These are phyloP conservation scores for Coprinopsis strossmayeri DNA, from an alignment of 768 basidiomycete species.

Conservation along the genomic window DNA sequence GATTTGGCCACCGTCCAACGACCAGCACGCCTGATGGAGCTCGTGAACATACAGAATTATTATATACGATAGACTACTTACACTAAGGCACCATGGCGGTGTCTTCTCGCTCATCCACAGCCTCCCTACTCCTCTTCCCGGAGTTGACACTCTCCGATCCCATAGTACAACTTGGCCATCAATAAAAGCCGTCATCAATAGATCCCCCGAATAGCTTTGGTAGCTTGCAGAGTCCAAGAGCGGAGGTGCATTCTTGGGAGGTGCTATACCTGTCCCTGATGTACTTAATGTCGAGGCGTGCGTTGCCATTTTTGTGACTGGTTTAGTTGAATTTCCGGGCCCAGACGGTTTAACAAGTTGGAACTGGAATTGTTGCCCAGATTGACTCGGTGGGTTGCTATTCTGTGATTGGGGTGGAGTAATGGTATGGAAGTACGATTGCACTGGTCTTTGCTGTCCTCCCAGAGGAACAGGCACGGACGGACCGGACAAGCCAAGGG, in stretches of 20 bases:
- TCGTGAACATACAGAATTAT: not conserved
- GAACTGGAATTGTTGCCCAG: constrained; percentile 11
- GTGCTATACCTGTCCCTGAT: constrained; percentile 25
- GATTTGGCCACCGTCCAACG: constrained; percentile 78
- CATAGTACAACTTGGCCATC: constrained; percentile 92
- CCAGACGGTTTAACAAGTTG: constrained; percentile 5
- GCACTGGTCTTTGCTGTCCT: not conserved
- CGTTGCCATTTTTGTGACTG: constrained; percentile 17
- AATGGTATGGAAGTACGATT: constrained; percentile 1
- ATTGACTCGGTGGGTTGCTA: constrained; percentile 6
- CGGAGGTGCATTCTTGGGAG: constrained; percentile 73
- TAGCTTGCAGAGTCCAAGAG: constrained; percentile 58
- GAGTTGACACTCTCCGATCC: constrained; percentile 69
- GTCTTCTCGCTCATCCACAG: constrained; percentile 89
- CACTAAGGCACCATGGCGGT: constrained; percentile 94
- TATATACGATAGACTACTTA: constrained; percentile 31
- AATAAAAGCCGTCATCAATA: constrained; percentile 83
- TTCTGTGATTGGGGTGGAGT: not conserved
- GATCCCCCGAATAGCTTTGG: constrained; percentile 65
- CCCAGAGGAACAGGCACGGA: not conserved
- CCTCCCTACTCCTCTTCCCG: constrained; percentile 70
- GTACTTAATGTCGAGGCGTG: not conserved
- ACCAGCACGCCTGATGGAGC: constrained; percentile 81
- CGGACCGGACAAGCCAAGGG: not conserved
- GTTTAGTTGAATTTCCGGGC: constrained; percentile 3